Evolutionary conservation across 2,329 filamentous ascomycete species (phyloP).

Genomic region (Xylaria multiplex): DNA sequence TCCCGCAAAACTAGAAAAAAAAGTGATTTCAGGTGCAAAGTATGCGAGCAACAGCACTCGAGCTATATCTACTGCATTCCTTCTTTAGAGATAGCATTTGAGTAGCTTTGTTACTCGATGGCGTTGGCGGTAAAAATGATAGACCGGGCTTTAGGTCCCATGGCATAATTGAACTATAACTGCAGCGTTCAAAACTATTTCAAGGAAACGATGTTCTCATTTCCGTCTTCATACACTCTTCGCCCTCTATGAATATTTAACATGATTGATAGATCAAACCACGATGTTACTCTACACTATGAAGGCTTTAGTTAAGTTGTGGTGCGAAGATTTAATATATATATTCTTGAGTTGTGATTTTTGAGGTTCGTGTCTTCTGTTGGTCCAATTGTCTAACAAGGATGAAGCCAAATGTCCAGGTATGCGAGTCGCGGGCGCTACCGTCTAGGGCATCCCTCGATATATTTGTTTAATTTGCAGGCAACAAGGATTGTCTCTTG

Average conservation of each 20-base stretch:
- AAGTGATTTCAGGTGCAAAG: conserved; percentile 29
- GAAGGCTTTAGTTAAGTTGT: neutral
- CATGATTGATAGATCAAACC: neutral
- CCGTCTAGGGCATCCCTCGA: too few relatives aligned
- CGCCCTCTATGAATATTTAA: neutral
- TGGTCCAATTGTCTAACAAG: neutral
- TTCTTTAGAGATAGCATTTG: conserved; percentile 1
- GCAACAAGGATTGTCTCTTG: neutral
- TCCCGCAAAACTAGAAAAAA: conserved; percentile 4
- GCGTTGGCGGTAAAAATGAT: conserved; percentile 27
- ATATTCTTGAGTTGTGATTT: neutral
- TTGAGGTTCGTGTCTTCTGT: neutral
- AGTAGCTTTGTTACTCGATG: conserved; percentile 14
- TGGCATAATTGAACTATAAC: conserved; percentile 15
- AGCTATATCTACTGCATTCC: neutral
- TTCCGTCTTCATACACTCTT: neutral
- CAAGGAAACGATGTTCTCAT: neutral
- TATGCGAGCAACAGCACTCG: conserved; percentile 2
- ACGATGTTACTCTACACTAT: neutral
- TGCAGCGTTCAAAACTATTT: conserved; percentile 21
- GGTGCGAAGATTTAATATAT: neutral
- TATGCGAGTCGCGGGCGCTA: neutral
- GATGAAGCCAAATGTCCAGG: neutral
- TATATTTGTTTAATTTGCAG: neutral
- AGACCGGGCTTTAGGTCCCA: conserved; percentile 15